phyloP scores from a whole-genome alignment of 768 basidiomycete genomes.

The Royoungia palumana region DNA sequence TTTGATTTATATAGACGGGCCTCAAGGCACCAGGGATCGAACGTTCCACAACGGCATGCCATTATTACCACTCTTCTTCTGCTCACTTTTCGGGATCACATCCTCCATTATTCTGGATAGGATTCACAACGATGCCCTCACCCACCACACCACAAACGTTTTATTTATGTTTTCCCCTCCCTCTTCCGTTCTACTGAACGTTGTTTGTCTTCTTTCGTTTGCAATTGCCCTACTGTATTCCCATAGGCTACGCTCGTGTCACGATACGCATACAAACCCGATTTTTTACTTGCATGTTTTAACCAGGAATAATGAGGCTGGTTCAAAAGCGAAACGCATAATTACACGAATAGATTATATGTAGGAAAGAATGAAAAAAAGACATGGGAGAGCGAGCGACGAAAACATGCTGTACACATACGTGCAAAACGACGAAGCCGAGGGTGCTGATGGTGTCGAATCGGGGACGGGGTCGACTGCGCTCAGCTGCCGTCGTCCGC shows the following conservation, averaged over 20 bases:
- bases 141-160: background rate
- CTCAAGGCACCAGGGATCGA: too few relatives aligned
- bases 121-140: background rate
- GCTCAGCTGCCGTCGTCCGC: conserved; percentile 46
- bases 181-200: background rate
- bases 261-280: background rate
- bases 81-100: too few relatives aligned
- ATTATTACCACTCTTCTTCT: too few relatives aligned
- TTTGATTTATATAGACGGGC: too few relatives aligned
- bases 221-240: conserved; percentile 14
- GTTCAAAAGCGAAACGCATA: background rate
- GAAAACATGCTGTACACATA: background rate
- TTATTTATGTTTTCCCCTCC: conserved; percentile 1
- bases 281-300: background rate
- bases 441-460: background rate
- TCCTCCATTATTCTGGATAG: background rate
- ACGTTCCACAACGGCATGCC: too few relatives aligned
- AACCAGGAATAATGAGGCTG: too few relatives aligned
- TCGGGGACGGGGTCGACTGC: background rate
- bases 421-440: background rate
- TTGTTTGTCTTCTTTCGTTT: background rate
- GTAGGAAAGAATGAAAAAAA: background rate
- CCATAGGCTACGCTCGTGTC: conserved; percentile 5
- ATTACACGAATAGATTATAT: conserved; percentile 31
- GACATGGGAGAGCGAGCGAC: conserved; percentile 10